These are phyloP conservation scores for Eremochloa ophiuroides DNA, from an alignment of 176 grass and related monocot genomes.

Conservation along the genomic window DNA sequence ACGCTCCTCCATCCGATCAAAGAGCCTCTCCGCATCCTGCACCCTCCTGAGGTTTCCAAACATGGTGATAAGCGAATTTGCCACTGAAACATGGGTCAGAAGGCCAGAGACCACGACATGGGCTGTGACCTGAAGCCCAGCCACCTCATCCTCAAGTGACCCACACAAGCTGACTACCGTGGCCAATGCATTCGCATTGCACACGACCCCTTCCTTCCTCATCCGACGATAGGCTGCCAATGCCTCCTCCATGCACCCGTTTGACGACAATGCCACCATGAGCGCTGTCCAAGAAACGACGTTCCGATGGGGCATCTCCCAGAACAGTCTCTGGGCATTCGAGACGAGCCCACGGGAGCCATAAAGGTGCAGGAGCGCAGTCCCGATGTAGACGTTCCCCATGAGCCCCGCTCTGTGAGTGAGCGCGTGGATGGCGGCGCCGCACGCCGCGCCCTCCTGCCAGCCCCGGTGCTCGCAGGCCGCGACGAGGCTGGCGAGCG, in stretches of 20 bases:
- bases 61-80: conserved; percentile 70
- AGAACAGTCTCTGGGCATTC: conserved; percentile 41
- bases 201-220: conserved; percentile 53
- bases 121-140: conserved; percentile 62
- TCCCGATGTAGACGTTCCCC: conserved; percentile 63
- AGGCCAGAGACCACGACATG: conserved; percentile 60
- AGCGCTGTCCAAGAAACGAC: conserved; percentile 70
- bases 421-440: not conserved
- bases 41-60: conserved; percentile 56
- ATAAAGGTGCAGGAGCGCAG: conserved; percentile 66
- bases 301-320: conserved; percentile 61
- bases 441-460: not conserved
- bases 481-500: not conserved
- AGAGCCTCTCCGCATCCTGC: conserved; percentile 45
- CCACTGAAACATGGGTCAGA: conserved; percentile 46
- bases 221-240: conserved; percentile 45
- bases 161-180: conserved; percentile 56
- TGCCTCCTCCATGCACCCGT: conserved; percentile 39
- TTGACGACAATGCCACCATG: conserved; percentile 55
- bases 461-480: not conserved
- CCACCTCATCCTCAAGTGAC: conserved; percentile 33
- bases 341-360: conserved; percentile 38
- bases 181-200: conserved; percentile 61
- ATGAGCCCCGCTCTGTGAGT: conserved; percentile 43
- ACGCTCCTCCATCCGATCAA: conserved; percentile 37